These are phyloP conservation scores for Chrysanthemum makinoi DNA, from an alignment of 129 eudicot genomes.

Conservation along the genomic window DNA sequence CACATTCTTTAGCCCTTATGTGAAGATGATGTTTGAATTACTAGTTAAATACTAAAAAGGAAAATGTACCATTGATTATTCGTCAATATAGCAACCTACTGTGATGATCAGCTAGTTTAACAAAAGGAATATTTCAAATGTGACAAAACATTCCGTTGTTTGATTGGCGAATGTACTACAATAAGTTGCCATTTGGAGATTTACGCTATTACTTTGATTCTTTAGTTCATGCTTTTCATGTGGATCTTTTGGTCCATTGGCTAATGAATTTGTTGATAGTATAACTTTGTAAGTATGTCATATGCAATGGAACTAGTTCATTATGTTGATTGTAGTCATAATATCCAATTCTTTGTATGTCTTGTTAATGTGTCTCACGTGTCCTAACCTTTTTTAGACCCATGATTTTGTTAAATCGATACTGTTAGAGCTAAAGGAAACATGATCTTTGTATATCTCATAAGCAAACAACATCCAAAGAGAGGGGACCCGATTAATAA, in stretches of 20 bases:
- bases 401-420: too few species aligned
- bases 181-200: neutral
- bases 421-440: too few species aligned
- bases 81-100: constrained; percentile 10
- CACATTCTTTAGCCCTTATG: constrained; percentile 7
- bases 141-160: neutral
- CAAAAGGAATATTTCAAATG: too few species aligned
- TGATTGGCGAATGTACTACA: constrained; percentile 15
- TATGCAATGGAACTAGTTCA: constrained; percentile 14
- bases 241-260: neutral
- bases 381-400: too few species aligned
- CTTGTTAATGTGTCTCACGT: neutral
- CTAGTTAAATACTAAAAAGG: constrained; percentile 1
- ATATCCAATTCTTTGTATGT: neutral
- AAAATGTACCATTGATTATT: constrained; percentile 2
- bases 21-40: constrained; percentile 17
- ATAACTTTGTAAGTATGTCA: constrained; percentile 16
- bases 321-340: neutral
- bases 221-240: constrained; percentile 13
- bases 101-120: too few species aligned
- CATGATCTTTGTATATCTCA: too few species aligned
- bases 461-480: too few species aligned
- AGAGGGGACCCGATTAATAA: too few species aligned
- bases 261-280: neutral
- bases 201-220: constrained; percentile 1